These are phyloP conservation scores for Corynespora cassiicola DNA, from an alignment of 2,329 filamentous ascomycete species.

Conservation along the genomic window DNA sequence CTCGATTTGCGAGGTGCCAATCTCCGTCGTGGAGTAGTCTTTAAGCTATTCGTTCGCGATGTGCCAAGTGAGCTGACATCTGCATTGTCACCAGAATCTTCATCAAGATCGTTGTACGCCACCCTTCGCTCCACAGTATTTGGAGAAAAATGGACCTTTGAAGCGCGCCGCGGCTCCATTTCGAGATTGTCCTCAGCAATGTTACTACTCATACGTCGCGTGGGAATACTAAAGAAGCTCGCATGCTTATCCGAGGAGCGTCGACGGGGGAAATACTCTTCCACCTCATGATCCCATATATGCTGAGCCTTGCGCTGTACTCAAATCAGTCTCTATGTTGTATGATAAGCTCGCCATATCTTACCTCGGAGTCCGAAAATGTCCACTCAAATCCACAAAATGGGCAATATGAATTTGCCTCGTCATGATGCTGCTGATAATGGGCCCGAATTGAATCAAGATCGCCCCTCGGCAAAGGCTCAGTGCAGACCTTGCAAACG, in stretches of 20 bases:
- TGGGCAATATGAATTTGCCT: constrained; percentile 14
- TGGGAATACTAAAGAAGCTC: no score
- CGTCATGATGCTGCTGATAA: constrained; percentile 11
- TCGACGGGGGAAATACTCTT: constrained; percentile 1
- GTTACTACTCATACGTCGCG: no score
- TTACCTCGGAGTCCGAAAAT: constrained; percentile 9
- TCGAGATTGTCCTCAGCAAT: no score
- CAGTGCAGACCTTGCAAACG: constrained; percentile 12
- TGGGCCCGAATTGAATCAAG: constrained; percentile 4
- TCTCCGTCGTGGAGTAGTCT: no score
- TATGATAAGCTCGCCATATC: background rate
- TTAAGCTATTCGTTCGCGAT: background rate
- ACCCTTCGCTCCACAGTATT: constrained; percentile 12
- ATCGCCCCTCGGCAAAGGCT: constrained; percentile 10
- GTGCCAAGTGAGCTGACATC: constrained; percentile 2
- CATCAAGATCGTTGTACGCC: constrained; percentile 8
- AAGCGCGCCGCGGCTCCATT: no score
- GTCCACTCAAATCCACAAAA: constrained; percentile 19
- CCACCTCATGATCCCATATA: constrained; percentile 15
- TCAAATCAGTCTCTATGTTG: background rate
- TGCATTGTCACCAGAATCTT: constrained; percentile 2
- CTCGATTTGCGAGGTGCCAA: no score
- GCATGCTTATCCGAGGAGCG: background rate
- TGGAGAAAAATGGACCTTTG: constrained; percentile 21
- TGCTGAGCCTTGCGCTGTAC: constrained; percentile 16